Evolutionary conservation across 768 basidiomycete species (phyloP).

Genomic region (Mycena vitilis): DNA sequence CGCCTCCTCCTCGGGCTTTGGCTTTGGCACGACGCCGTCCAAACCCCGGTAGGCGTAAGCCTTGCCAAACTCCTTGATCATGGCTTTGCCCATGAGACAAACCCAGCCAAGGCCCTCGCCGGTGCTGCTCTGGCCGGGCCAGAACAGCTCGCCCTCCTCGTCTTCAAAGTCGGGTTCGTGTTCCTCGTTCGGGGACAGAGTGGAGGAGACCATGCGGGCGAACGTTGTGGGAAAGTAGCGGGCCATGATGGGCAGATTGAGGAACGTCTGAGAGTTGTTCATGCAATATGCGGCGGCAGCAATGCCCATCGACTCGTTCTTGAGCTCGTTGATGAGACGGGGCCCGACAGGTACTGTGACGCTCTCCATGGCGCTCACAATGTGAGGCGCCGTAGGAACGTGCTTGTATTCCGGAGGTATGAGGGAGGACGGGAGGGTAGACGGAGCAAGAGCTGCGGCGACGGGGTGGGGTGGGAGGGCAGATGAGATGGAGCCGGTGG

Average conservation of each 20-base stretch:
- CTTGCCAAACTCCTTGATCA: slow-evolving; percentile 86
- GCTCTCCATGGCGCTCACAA: slow-evolving; percentile 56
- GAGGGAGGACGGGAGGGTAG: slow-evolving; percentile 50
- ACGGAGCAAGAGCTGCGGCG: slow-evolving; percentile 45
- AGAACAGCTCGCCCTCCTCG: slow-evolving; percentile 87
- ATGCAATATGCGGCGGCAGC: slow-evolving; percentile 60
- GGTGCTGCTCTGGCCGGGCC: slow-evolving; percentile 79
- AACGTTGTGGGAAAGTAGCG: slow-evolving; percentile 83
- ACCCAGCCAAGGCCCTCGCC: slow-evolving; percentile 89
- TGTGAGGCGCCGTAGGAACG: slow-evolving; percentile 54
- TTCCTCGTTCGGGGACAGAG: slow-evolving; percentile 73
- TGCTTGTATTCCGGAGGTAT: slow-evolving; percentile 53
- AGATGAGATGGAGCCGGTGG: slow-evolving; percentile 45
- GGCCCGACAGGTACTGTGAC: slow-evolving; percentile 59
- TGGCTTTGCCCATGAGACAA: slow-evolving; percentile 87
- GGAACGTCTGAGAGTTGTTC: slow-evolving; percentile 59
- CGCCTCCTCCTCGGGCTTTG: slow-evolving; percentile 52
- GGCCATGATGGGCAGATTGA: slow-evolving; percentile 76
- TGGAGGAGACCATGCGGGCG: slow-evolving; percentile 76
- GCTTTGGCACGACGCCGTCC: slow-evolving; percentile 79
- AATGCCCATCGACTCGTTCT: slow-evolving; percentile 54
- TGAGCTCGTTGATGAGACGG: slow-evolving; percentile 54
- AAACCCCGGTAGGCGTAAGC: slow-evolving; percentile 79
- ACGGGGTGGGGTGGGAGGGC: slow-evolving; percentile 47
- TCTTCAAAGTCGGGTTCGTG: slow-evolving; percentile 87